Percentiles rank a stretch among this genome's conserved stretches.
Conservation (phyloP, 352 stramenopile species). For the Pythium myriotylum region DNA sequence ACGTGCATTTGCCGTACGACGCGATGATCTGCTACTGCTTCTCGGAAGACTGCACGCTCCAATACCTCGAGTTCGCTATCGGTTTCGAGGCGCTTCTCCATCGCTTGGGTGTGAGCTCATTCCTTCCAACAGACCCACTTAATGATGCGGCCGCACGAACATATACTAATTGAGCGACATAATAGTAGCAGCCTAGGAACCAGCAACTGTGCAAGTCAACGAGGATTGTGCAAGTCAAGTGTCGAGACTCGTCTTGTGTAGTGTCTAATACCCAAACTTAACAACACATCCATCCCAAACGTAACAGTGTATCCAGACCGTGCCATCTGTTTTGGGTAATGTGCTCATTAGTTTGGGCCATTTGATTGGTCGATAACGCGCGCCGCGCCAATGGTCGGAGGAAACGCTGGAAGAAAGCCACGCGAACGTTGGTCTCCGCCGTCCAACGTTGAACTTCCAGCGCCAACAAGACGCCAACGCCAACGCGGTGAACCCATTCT, state of each 20-base stretch:
- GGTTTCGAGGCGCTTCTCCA: slow-evolving; percentile 86
- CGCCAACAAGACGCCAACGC: background rate
- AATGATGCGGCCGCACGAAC: background rate
- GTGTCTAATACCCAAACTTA: too few relatives aligned
- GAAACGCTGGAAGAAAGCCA: slow-evolving; percentile 9
- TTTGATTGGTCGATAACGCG: background rate
- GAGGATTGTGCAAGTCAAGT: too few relatives aligned
- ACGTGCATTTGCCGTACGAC: slow-evolving; percentile 75
- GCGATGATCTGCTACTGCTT: slow-evolving; percentile 89
- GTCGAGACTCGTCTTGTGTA: too few relatives aligned
- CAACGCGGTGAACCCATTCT: background rate
- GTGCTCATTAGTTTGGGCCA: background rate
- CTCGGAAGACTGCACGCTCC: slow-evolving; percentile 40
- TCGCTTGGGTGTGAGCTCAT: slow-evolving; percentile 56
- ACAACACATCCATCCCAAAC: background rate
- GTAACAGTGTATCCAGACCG: background rate
- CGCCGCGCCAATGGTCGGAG: background rate
- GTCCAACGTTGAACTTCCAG: slow-evolving; percentile 3
- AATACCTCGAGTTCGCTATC: slow-evolving; percentile 89
- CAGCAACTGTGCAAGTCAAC: too few relatives aligned
- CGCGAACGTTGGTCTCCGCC: background rate
- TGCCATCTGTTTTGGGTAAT: background rate
- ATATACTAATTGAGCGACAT: too few relatives aligned
- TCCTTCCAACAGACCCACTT: slow-evolving; percentile 32
- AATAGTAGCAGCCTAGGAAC: too few relatives aligned